Percentiles rank a stretch among this genome's conserved stretches.
Evolutionary conservation across 768 basidiomycete species (phyloP).

Genomic region (Psilocybe cyanescens): DNA sequence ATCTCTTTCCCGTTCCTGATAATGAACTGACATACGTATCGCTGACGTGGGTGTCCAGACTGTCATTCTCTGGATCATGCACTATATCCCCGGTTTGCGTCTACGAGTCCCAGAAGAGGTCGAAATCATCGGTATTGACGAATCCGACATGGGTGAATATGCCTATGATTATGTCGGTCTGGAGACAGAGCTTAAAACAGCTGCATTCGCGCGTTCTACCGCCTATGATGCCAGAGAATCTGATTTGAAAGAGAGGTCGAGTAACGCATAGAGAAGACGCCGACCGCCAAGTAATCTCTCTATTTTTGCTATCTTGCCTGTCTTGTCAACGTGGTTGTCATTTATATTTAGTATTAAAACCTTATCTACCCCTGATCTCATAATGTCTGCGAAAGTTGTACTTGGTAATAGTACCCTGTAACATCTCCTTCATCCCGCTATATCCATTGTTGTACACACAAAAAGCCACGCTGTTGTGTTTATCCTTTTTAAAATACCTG

Average conservation of each 20-base stretch:
- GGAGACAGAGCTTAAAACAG: constrained; percentile 43
- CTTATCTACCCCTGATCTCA: neutral
- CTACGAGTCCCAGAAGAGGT: constrained; percentile 61
- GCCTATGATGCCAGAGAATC: constrained; percentile 13
- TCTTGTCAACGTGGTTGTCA: neutral
- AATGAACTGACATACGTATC: constrained; percentile 1
- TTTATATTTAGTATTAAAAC: neutral
- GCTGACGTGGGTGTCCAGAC: constrained; percentile 40
- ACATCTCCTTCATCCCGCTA: neutral
- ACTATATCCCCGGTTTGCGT: constrained; percentile 71
- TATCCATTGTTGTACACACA: neutral
- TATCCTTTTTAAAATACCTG: neutral
- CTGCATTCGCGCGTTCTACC: constrained; percentile 14
- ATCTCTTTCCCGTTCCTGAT: neutral
- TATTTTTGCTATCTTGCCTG: constrained; percentile 18
- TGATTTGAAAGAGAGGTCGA: constrained; percentile 16
- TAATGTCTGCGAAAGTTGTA: neutral
- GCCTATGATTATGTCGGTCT: constrained; percentile 86
- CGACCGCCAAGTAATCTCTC: neutral
- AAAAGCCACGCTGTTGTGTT: neutral
- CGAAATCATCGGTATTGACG: constrained; percentile 87
- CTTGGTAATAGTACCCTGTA: neutral
- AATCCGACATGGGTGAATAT: constrained; percentile 88
- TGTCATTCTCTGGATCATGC: constrained; percentile 79
- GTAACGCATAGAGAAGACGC: neutral